Conservation (phyloP, 2,329 filamentous ascomycete species). For the Amylocarpus encephaloides region DNA sequence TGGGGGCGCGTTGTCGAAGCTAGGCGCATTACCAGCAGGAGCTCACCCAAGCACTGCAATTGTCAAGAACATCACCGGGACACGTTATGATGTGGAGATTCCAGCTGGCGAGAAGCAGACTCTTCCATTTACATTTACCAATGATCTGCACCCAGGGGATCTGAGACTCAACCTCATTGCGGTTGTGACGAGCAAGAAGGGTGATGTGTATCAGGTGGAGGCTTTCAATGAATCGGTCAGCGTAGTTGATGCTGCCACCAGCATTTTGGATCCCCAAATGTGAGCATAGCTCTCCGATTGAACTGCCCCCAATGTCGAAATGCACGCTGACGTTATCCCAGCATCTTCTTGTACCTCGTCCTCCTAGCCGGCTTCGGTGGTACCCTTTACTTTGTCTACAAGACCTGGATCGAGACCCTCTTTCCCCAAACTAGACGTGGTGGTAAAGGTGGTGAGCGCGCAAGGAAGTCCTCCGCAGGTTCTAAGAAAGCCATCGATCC, state of each 20-base stretch:
- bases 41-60: conserved; percentile 47
- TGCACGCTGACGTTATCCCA: conserved; percentile 35
- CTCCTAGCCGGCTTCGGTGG: conserved; percentile 72
- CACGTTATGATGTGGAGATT: conserved; percentile 67
- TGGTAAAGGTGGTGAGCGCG: conserved; percentile 35
- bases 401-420: conserved; percentile 91
- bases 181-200: conserved; percentile 61
- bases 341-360: conserved; percentile 96
- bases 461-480: conserved; percentile 54
- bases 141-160: conserved; percentile 90
- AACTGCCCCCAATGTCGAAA: conserved; percentile 5
- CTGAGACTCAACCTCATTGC: conserved; percentile 71
- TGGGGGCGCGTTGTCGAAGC: conserved; percentile 63
- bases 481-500: conserved; percentile 59
- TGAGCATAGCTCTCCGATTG: conserved; percentile 41
- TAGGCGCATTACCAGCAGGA: conserved; percentile 44
- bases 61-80: conserved; percentile 77
- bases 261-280: conserved; percentile 94
- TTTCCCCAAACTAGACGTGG: conserved; percentile 78
- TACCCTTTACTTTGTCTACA: conserved; percentile 93
- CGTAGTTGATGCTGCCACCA: conserved; percentile 85
- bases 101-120: conserved; percentile 69
- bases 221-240: conserved; percentile 78
- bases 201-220: conserved; percentile 66
- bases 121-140: conserved; percentile 76